Percentiles rank a stretch among this genome's conserved stretches.
Evolutionary conservation across 371 early-diverging fungal species (phyloP).

Genomic region (Lichtheimia corymbifera): DNA sequence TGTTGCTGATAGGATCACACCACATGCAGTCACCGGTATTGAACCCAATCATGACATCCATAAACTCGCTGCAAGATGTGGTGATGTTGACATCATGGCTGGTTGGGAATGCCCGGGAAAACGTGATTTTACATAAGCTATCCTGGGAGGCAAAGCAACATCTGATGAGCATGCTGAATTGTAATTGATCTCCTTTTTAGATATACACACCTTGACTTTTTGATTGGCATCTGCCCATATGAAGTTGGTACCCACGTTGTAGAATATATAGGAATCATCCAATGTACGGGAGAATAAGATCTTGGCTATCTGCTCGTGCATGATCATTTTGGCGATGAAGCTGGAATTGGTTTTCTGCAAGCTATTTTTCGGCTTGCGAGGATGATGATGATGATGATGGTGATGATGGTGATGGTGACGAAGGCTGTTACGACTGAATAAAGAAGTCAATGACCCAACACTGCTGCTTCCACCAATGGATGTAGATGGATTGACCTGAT

Average conservation of each 20-base stretch:
- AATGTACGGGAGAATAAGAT: constrained; percentile 62
- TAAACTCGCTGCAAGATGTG: constrained; percentile 62
- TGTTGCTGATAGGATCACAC: constrained; percentile 75
- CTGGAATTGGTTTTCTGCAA: constrained; percentile 67
- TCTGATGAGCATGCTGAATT: not conserved
- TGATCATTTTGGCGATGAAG: constrained; percentile 78
- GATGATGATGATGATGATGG: constrained; percentile 19
- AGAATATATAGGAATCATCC: constrained; percentile 73
- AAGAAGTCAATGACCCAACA: constrained; percentile 20
- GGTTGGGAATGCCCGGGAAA: constrained; percentile 78
- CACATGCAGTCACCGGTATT: constrained; percentile 85
- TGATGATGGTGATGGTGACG: constrained; percentile 24
- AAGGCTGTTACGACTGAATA: constrained; percentile 18
- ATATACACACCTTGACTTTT: constrained; percentile 50
- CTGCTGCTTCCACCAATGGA: constrained; percentile 16
- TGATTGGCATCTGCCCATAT: constrained; percentile 68
- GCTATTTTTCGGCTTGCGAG: constrained; percentile 61
- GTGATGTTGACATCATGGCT: constrained; percentile 87
- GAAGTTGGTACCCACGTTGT: constrained; percentile 75
- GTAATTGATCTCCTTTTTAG: not conserved
- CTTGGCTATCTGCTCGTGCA: constrained; percentile 77
- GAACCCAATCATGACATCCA: constrained; percentile 83
- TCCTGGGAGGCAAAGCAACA: constrained; percentile 46
- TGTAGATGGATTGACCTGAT: constrained; percentile 9
- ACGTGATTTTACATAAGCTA: constrained; percentile 74